Conservation (phyloP, 257 asterid genomes). For the Thymus quinquecostatus region DNA sequence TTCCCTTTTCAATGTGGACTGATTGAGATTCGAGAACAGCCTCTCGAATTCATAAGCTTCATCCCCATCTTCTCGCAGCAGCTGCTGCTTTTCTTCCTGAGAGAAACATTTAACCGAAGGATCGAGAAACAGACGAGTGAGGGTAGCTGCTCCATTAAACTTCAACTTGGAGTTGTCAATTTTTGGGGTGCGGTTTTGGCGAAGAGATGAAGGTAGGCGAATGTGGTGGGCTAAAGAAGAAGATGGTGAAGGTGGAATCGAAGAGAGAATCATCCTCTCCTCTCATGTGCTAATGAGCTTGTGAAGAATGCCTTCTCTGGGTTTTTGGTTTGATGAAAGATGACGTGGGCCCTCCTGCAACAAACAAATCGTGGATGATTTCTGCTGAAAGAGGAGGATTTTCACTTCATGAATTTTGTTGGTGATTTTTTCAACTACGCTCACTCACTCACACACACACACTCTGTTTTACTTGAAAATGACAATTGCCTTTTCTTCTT, state of each 20-base stretch:
- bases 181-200: too few species aligned
- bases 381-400: too few species aligned
- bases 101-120: conserved; percentile 54
- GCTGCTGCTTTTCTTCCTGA: conserved; percentile 42
- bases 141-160: conserved; percentile 17
- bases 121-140: conserved; percentile 8
- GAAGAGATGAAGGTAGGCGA: conserved; percentile 31
- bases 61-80: conserved; percentile 42
- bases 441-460: too few species aligned
- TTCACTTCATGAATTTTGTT: too few species aligned
- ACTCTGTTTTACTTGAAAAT: too few species aligned
- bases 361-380: too few species aligned
- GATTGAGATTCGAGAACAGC: conserved; percentile 86
- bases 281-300: background rate
- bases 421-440: too few species aligned
- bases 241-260: conserved; percentile 33
- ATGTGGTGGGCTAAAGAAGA: conserved; percentile 36
- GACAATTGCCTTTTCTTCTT: too few species aligned
- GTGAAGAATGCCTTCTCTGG: background rate
- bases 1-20: conserved; percentile 75
- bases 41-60: conserved; percentile 61
- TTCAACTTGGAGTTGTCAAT: background rate
- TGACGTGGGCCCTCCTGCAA: conserved; percentile 24
- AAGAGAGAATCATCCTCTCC: conserved; percentile 39
- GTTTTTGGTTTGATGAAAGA: background rate